Conservation (phyloP, 306 rosid genomes). For the Vigna radiata region DNA sequence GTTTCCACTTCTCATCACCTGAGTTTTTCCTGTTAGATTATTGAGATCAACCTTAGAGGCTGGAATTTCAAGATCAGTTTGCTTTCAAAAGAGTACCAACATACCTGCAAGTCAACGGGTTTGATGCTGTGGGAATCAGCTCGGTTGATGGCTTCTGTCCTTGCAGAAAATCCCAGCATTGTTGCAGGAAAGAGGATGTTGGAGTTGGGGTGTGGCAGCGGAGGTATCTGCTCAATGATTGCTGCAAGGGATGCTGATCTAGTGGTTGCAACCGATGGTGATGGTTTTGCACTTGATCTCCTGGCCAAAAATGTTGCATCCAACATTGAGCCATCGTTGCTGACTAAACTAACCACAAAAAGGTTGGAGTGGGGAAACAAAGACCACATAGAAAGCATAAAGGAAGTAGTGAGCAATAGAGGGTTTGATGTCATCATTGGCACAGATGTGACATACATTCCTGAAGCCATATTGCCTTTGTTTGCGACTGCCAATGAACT, state of each 20-base stretch:
- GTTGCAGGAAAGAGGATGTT: constrained; percentile 78
- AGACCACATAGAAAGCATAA: constrained; percentile 70
- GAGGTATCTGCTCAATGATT: constrained; percentile 89
- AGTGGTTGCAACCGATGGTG: constrained; percentile 89
- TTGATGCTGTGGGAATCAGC: constrained; percentile 98
- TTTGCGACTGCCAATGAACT: constrained; percentile 80
- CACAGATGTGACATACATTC: constrained; percentile 83
- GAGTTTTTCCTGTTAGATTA: constrained; percentile 42
- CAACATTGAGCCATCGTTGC: constrained; percentile 58
- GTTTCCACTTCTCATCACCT: constrained; percentile 16
- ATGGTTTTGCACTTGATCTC: constrained; percentile 68
- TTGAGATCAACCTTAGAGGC: constrained; percentile 64
- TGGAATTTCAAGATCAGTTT: constrained; percentile 69
- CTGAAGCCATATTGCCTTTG: constrained; percentile 80
- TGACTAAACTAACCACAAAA: constrained; percentile 56
- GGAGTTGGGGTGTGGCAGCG: constrained; percentile 91
- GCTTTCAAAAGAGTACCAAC: constrained; percentile 81
- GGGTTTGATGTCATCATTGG: constrained; percentile 87
- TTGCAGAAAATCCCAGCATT: constrained; percentile 74
- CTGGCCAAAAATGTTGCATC: constrained; percentile 65
- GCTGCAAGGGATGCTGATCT: constrained; percentile 64
- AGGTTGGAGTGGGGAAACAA: constrained; percentile 78
- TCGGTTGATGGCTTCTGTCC: constrained; percentile 81
- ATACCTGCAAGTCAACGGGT: constrained; percentile 92
- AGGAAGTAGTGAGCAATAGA: constrained; percentile 47